Evolutionary conservation across 202 grass and related monocot species (phyloP).

Genomic region (Schoenoplectus triqueter): DNA sequence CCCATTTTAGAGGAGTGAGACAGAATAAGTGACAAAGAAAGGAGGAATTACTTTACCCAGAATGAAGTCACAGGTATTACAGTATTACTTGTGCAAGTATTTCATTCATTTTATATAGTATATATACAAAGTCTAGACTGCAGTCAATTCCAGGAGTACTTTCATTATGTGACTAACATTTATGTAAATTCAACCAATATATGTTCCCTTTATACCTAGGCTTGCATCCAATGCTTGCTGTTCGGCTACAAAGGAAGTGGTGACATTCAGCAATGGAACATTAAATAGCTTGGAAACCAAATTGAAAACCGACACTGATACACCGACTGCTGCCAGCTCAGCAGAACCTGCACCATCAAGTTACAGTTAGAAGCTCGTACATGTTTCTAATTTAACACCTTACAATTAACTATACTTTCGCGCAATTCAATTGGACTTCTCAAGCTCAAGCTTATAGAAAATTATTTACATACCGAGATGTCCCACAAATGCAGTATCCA

Average conservation of each 20-base stretch:
- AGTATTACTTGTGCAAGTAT: neutral
- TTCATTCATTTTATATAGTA: neutral
- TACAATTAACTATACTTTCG: neutral
- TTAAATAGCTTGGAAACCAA: conserved; percentile 93
- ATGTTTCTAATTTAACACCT: neutral
- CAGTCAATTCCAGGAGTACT: neutral
- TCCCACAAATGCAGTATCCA: conserved; percentile 88
- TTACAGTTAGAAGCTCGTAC: neutral
- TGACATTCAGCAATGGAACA: conserved; percentile 84
- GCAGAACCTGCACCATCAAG: conserved; percentile 53
- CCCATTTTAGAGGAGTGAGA: neutral
- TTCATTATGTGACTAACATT: neutral
- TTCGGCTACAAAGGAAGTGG: conserved; percentile 92
- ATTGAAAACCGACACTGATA: conserved; percentile 76
- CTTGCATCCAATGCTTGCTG: conserved; percentile 54
- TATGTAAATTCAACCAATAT: neutral
- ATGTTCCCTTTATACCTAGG: neutral
- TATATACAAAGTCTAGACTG: neutral
- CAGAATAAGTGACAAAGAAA: neutral
- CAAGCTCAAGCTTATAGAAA: neutral
- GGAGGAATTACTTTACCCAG: neutral
- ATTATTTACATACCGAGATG: conserved; percentile 62
- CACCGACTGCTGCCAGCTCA: conserved; percentile 78
- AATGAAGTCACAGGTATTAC: neutral
- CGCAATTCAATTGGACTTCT: neutral